Evolutionary conservation across 2,329 filamentous ascomycete species (phyloP).

Genomic region (Colletotrichum chlorophyti): DNA sequence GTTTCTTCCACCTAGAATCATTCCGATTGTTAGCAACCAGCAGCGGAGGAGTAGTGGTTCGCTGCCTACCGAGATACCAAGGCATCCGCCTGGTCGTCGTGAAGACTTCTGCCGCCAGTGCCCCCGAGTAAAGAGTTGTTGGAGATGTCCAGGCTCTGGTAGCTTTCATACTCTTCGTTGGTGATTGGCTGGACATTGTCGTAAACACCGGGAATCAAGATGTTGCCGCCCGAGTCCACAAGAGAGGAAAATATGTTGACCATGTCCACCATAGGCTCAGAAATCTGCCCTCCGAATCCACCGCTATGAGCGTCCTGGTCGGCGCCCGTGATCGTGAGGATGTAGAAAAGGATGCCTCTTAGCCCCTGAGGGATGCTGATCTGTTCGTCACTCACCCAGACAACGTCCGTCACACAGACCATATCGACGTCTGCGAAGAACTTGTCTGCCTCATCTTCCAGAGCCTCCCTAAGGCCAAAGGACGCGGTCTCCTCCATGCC

Average conservation of each 20-base stretch:
- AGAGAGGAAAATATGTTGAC: slow-evolving; percentile 81
- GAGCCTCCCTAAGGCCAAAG: slow-evolving; percentile 93
- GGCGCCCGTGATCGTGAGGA: slow-evolving; percentile 86
- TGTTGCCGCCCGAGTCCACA: slow-evolving; percentile 90
- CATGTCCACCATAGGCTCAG: slow-evolving; percentile 98
- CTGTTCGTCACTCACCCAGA: slow-evolving; percentile 99
- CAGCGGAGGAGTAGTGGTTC: neutral
- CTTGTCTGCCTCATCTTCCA: slow-evolving; percentile 86
- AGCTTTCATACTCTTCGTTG: slow-evolving; percentile 85
- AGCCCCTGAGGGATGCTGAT: slow-evolving; percentile 97
- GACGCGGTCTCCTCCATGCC: slow-evolving; percentile 99
- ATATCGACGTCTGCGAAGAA: slow-evolving; percentile 96
- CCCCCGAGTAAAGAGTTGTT: slow-evolving; percentile 96
- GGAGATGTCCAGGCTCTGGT: slow-evolving; percentile 87
- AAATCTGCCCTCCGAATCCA: slow-evolving; percentile 93
- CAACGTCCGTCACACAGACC: slow-evolving; percentile 98
- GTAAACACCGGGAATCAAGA: slow-evolving; percentile 88
- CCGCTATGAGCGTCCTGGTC: slow-evolving; percentile 94
- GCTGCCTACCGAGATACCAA: slow-evolving; percentile 7
- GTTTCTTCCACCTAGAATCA: slow-evolving; percentile 97
- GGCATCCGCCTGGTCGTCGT: slow-evolving; percentile 16
- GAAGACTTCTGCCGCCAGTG: slow-evolving; percentile 81
- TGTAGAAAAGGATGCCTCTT: slow-evolving; percentile 97
- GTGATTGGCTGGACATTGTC: slow-evolving; percentile 91
- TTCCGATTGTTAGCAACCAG: no score